Percentiles rank a stretch among this genome's conserved stretches.
phyloP scores from a whole-genome alignment of 2,329 filamentous ascomycete genomes.

The Penicillium carneum region DNA sequence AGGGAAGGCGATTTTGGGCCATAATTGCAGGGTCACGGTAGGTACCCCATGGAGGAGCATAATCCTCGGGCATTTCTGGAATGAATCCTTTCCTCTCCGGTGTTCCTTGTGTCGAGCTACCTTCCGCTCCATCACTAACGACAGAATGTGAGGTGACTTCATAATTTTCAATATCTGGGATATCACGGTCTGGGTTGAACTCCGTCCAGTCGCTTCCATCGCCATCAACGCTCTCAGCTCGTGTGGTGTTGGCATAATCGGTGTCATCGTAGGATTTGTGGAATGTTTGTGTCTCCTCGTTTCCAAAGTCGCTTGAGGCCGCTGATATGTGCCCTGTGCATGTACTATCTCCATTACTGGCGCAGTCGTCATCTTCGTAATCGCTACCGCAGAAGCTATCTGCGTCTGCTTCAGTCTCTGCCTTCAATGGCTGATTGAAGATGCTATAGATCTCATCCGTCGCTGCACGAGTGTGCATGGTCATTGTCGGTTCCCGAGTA shows the following conservation, averaged over 20 bases:
- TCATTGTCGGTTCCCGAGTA: constrained; percentile 90
- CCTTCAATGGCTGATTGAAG: constrained; percentile 83
- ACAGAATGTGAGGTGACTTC: constrained; percentile 34
- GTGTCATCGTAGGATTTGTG: constrained; percentile 53
- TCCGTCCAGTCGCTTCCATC: constrained; percentile 81
- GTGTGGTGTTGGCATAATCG: constrained; percentile 49
- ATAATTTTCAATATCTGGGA: constrained; percentile 58
- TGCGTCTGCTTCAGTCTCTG: constrained; percentile 57
- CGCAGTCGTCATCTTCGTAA: constrained; percentile 77
- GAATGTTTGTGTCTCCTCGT: constrained; percentile 60
- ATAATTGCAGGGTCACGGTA: constrained; percentile 80
- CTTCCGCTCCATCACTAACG: constrained; percentile 39
- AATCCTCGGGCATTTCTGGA: constrained; percentile 82
- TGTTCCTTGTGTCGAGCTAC: constrained; percentile 47
- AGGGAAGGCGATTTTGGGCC: constrained; percentile 90
- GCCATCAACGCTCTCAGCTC: constrained; percentile 62
- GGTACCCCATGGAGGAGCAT: constrained; percentile 77
- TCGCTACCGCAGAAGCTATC: constrained; percentile 72
- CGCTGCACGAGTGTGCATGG: constrained; percentile 89
- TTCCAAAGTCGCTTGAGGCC: constrained; percentile 69
- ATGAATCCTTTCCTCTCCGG: constrained; percentile 54
- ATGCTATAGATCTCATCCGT: constrained; percentile 98
- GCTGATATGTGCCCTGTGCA: constrained; percentile 74
- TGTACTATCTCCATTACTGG: constrained; percentile 84
- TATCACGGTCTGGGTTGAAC: constrained; percentile 76